Evolutionary conservation across 768 basidiomycete genomes (phyloP), one percentile per base, ranked within the genome.

Genomic region (Postia placenta): DNA sequence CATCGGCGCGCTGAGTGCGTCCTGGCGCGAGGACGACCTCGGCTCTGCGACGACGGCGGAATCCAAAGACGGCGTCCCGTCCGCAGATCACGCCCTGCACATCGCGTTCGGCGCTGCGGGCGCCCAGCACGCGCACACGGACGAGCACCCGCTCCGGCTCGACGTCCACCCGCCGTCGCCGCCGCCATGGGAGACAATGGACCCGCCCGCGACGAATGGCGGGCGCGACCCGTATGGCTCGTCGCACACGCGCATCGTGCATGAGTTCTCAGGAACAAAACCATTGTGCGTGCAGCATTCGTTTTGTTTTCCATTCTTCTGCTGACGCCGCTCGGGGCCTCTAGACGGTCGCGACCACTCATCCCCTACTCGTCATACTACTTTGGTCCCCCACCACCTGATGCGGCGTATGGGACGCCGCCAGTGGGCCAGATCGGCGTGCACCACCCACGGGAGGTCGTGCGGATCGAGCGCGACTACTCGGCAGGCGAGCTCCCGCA

Each of bases 401-500:
- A 80, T 54, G 77, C 87, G 28, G 89, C 88, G 24, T 96, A 80
- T 62, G 89, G 90, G 2, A 89, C 86, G 0, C 68, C 74, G 1
- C 91, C 91, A 7, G 69, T 85, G 5, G 95, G 95, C 1, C 83
- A 85, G 45, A 86, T 98, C 49, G 94, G 93, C 2, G 68, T 85
- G 20, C 90, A 96, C 62, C 83, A 90, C 57, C 94, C 95, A 14
- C 81, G 94, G 46, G 95, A 97, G 69, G 80, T 99, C 50, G 71
- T 99, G 45, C 75, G 95, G 39, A 72, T 99, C 36, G 95, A 98
- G 66, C 71, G 96, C 46, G 96, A 99, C 65, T 99, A 96, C 64
- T 79, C 73, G 12, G 83, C 84, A 0, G 96, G 95, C 2, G 95
- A 98, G 63, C 72, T 94, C 5, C 78, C 83, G 25, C 95, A 97